Evolutionary conservation across 2,329 filamentous ascomycete species (phyloP), one percentile per base, ranked within the genome.

Genomic region (Talaromyces marneffei): DNA sequence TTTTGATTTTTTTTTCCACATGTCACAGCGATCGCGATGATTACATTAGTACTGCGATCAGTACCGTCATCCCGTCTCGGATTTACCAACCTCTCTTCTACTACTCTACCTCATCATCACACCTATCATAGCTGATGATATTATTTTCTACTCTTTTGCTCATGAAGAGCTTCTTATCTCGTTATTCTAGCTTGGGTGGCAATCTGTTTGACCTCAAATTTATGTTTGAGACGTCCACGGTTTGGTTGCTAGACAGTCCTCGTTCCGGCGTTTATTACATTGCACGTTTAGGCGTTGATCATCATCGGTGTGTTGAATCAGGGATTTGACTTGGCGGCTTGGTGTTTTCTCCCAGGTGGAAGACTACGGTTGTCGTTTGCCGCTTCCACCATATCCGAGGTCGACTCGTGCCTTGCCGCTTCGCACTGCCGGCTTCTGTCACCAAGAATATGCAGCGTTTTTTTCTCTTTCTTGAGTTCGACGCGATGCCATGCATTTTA

Each of bases 201-300:
- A 35, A 39, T 62, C 57, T 62, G 55, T 62, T 52, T 48, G 42
- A 53, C 33, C 56, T 50, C 55, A 29, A 55, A 20, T 58, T 42
- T 35, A 37, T n/a, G 42, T 53, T 54, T 25, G 29, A 44, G 35
- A 40, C 39, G 58, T 23, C 58, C 31, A 55, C 42, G 58, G 23
- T 39, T 27, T 33, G 39, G 25, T 23, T 57, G 20, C 39, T 62
- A 58, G 56, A 53, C 56, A 62, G 52, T 46, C 39, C 23, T 57
- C 25, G 42, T 62, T 62, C 46, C 50, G 48, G 46, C 55, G 50
- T 62, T 62, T 55, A 29, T 40, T 55, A 37, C 60, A 62, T 59
- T 62, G 55, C 56, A 58, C 50, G 39, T 62, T 59, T n/a, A n/a
- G 60, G 60, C 56, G 60, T 62, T 62, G 60, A 50, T 62, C 37